phyloP scores from a whole-genome alignment of 75 land plant species.

The Larix kaempferi region DNA sequence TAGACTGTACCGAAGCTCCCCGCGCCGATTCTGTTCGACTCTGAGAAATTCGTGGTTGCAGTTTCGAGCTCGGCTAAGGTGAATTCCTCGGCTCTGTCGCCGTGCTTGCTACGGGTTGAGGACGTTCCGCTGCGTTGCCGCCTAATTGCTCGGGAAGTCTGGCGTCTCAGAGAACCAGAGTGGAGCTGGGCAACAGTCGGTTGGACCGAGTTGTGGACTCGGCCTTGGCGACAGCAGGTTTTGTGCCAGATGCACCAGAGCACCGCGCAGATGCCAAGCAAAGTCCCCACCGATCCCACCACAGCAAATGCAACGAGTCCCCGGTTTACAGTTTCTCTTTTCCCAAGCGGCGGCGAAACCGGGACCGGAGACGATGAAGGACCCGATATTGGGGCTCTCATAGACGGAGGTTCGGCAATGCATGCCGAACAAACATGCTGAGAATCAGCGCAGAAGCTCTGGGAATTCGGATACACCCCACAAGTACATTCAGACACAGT shows the following conservation, averaged over 20 bases:
- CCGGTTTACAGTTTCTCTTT: slow-evolving; percentile 10
- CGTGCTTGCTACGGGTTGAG: slow-evolving; percentile 28
- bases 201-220: slow-evolving; percentile 61
- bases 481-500: slow-evolving; percentile 8
- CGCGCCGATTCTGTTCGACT: slow-evolving; percentile 62
- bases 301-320: slow-evolving; percentile 51
- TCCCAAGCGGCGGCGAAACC: not conserved
- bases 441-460: slow-evolving; percentile 31
- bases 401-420: not conserved
- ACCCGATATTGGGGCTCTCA: not conserved
- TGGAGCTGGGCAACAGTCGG: slow-evolving; percentile 23
- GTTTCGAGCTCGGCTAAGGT: slow-evolving; percentile 43
- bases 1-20: slow-evolving; percentile 93
- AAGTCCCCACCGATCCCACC: slow-evolving; percentile 53
- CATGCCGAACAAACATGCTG: slow-evolving; percentile 50
- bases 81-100: slow-evolving; percentile 71
- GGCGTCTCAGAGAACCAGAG: slow-evolving; percentile 35
- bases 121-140: slow-evolving; percentile 81
- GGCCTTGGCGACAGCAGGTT: slow-evolving; percentile 42
- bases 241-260: slow-evolving; percentile 51
- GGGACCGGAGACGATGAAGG: slow-evolving; percentile 6
- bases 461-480: slow-evolving; percentile 25
- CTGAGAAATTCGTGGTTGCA: slow-evolving; percentile 52
- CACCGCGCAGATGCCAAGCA: slow-evolving; percentile 48
- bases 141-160: slow-evolving; percentile 42